Conservation (phyloP, 805 yeast genomes). For the Kregervanrija pseudodelftensis region DNA sequence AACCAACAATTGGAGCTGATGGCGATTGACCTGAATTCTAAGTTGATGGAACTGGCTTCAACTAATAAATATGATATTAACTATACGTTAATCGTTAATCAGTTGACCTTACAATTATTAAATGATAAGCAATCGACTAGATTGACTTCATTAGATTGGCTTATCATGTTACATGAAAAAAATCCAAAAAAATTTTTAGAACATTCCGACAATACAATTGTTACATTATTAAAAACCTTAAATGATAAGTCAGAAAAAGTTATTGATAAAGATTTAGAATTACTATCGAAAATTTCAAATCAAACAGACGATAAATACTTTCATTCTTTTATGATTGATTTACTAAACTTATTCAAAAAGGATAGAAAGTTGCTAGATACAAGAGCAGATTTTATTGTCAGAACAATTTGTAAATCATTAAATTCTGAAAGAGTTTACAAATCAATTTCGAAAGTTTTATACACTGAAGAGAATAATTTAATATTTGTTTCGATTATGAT, state of each 20-base stretch:
- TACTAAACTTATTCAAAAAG: conserved; percentile 60
- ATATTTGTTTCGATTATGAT: conserved; percentile 75
- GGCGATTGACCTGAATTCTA: conserved; percentile 50
- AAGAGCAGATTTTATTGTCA: conserved; percentile 74
- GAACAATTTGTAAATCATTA: conserved; percentile 75
- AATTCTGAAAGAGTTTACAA: conserved; percentile 79
- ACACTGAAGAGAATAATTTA: conserved; percentile 41
- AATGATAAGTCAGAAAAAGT: conserved; percentile 70
- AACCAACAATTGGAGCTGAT: conserved; percentile 43
- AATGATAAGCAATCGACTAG: conserved; percentile 77
- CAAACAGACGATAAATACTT: conserved; percentile 73
- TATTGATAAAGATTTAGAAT: conserved; percentile 61
- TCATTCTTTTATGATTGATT: conserved; percentile 63
- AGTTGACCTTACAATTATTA: conserved; percentile 63
- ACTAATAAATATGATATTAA: conserved; percentile 29
- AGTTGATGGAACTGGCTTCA: conserved; percentile 44
- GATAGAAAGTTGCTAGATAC: conserved; percentile 62
- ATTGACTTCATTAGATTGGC: conserved; percentile 84
- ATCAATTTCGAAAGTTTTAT: conserved; percentile 69
- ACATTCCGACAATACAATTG: conserved; percentile 58
- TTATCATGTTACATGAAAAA: conserved; percentile 68
- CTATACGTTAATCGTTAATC: conserved; percentile 57
- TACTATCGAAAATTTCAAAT: conserved; percentile 64
- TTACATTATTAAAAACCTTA: conserved; percentile 67
- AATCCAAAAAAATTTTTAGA: conserved; percentile 52